These are phyloP conservation scores for Stygiomarasmius scandens DNA, from an alignment of 1,284 basidiomycete species.

Conservation along the genomic window DNA sequence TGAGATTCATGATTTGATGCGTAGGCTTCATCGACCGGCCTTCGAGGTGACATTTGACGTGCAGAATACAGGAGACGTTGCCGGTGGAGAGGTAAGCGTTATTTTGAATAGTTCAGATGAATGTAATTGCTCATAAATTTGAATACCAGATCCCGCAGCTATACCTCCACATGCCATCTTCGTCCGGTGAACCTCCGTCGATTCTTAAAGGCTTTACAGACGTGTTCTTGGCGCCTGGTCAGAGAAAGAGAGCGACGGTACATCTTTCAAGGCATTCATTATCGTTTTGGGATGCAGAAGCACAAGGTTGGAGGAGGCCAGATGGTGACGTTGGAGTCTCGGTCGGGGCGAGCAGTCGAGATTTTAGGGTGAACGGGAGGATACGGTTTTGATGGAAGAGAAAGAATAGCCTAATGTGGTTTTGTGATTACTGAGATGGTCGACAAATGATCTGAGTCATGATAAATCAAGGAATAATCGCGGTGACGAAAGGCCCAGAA, in stretches of 20 bases:
- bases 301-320: conserved; percentile 57
- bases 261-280: conserved; percentile 46
- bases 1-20: conserved; percentile 20
- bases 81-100: conserved; percentile 34
- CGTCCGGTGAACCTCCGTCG: conserved; percentile 43
- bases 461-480: too few species aligned
- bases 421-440: too few species aligned
- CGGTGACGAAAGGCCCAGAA: too few species aligned
- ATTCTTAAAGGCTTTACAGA: conserved; percentile 49
- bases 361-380: conserved; percentile 24
- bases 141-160: conserved; percentile 43
- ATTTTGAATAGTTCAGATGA: neutral
- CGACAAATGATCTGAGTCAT: too few species aligned
- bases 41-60: conserved; percentile 31
- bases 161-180: conserved; percentile 44
- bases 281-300: conserved; percentile 47
- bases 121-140: neutral
- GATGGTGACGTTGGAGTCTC: conserved; percentile 45
- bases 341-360: conserved; percentile 58
- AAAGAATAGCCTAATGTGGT: neutral
- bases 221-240: conserved; percentile 38
- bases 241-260: conserved; percentile 38
- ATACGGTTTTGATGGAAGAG: neutral
- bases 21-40: conserved; percentile 28
- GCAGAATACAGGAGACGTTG: conserved; percentile 31